Evolutionary conservation across 805 yeast genomes (phyloP), one percentile per base, ranked within the genome.

Genomic region (Zygosaccharomyces bailii): DNA sequence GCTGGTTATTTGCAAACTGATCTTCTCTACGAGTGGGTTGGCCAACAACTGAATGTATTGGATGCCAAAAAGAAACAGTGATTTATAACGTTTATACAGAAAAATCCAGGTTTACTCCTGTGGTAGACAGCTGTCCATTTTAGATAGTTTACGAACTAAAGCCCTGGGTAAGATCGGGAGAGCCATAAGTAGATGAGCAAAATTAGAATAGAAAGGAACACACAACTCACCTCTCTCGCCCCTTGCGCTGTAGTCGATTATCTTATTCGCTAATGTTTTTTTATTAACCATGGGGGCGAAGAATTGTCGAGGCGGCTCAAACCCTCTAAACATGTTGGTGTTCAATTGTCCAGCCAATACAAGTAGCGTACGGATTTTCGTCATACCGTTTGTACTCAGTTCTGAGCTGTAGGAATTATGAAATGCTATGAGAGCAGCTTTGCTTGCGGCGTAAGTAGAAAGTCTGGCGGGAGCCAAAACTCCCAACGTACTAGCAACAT

Each of bases 351-450:
- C 97, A 0, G 96, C 93, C 43, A 87, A 75, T 0, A 88, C 78
- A 17, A 90, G 67, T 42, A 90, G 66, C 0, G 93, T 84, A 52
- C 85, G 76, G 27, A 86, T 76, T 6, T 86, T 82, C 2, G 65
- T 55, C 1, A 65, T 61, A 35, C 65, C 66, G 27, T 72, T 55
- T 5, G 73, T 64, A 0, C 79, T 76, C 1, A 83, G 56, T 62
- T 90, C 96, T 54, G 79, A 82, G 0, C 87, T 79, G 27, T 86
- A 68, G 0, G 93, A 81, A 61, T 89, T 96, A 57, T 88, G 96
- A 9, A 89, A 63, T 1, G 95, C 89, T 36, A 88, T 76, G 11
- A 86, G 61, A 0, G 95, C 93, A 0, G 96, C 84, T 60, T 90
- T 90, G 4, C 93, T 78, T 0, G 96, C 91, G 0, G 95, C 95